Base-by-base conservation (phyloP, 345 rosid genomes). In the Cardamine chenopodiifolia region DNA sequence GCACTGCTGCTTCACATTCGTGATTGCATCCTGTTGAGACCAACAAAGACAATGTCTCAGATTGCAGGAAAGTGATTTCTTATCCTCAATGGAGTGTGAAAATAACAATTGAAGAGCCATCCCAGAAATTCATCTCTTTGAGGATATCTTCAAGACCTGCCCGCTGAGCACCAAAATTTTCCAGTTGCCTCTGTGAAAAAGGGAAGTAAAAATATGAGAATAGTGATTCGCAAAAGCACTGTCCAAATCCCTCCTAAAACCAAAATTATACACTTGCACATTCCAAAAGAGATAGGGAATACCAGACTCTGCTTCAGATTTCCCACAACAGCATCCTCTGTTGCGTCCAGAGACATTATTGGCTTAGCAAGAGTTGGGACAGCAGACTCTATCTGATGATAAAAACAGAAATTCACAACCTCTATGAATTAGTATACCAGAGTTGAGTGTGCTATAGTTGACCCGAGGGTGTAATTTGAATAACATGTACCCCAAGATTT, bases 61-160 rank as follows among this genome's bases (percentile, higher is more conserved):
- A 63, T 64, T 77, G 61, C 71, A 28, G 26, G 32, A 34, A 64
- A 52, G 52, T 60, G 52, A 18, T 48, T 66, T 72, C 14, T 22
- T 18, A 40, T 40, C 28, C 52, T 66, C 57, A 59, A 59, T 60
- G 57, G 40, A 22, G 45, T 31, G 58, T 59, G 20, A 42, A 65
- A 49, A 18, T 32, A 22, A 59, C 8, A 71, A 66, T 28, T 10
- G 35, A 66, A 29, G n/a, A 25, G 52, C 62, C 35, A 58, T 55
- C 60, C 62, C 66, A 20, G 66, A 61, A 39, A n/a, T 92, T 92
- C 99, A 95, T 95, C 79, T 95, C 99, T 82, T 86, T 95, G 45
- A 92, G 97, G 97, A 95, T 89, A 80, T 95, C 99, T 82, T 95
- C 99, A 75, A 95, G 99, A 66, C 98, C 96, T 11, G 99, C 99